Conservation (phyloP, 73 alveolate species). For the Paramecium octaurelia region DNA sequence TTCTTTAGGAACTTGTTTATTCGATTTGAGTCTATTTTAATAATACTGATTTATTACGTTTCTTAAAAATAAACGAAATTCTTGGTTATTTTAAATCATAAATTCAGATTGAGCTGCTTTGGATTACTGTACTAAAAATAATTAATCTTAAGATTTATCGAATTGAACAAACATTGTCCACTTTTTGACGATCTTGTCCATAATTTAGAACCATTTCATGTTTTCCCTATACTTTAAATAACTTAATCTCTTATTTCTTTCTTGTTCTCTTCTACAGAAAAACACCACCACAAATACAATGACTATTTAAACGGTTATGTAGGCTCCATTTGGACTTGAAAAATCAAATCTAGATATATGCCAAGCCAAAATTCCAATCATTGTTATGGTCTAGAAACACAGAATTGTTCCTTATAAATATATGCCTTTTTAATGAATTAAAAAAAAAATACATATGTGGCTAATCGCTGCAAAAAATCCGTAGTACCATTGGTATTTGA, state of each 20-base stretch:
- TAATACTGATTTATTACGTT: background rate
- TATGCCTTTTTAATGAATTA: background rate
- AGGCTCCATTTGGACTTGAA: background rate
- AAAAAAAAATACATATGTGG: background rate
- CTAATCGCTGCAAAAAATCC: background rate
- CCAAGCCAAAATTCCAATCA: background rate
- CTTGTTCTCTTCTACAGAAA: constrained; percentile 6
- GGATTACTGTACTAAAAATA: background rate
- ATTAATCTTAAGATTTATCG: background rate
- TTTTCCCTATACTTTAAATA: background rate
- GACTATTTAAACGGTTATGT: background rate
- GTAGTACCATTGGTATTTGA: background rate
- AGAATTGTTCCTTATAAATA: constrained; percentile 6
- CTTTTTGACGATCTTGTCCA: background rate
- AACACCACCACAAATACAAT: background rate
- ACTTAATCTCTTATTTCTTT: constrained; percentile 8
- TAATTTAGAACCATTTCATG: background rate
- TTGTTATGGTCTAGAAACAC: background rate
- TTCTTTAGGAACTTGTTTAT: background rate
- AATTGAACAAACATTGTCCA: background rate
- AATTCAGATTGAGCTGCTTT: background rate
- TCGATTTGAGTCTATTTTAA: background rate
- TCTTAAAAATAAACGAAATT: background rate
- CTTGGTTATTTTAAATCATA: background rate
- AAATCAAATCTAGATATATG: constrained; percentile 23